A percentile compares a stretch with the other conserved stretches of the same genome.
phyloP scores from a whole-genome alignment of 257 asterid species.

The Cynanchum wilfordii region DNA sequence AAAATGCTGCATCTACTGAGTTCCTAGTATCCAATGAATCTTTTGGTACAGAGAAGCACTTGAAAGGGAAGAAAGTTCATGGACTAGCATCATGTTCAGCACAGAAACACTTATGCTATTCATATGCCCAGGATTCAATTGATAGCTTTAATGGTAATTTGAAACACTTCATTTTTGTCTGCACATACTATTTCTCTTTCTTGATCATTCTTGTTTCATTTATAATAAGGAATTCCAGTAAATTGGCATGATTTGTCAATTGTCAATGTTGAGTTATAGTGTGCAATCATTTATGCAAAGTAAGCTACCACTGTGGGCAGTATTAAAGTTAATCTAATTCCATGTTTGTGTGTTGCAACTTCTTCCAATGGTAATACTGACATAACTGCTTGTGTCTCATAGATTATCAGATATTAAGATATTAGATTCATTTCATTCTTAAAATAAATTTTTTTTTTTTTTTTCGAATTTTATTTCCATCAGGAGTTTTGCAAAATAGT shows the following conservation, averaged over 20 bases:
- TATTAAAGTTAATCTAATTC: neutral
- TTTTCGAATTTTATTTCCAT: neutral
- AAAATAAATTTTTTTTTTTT: neutral
- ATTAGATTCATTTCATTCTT: no score
- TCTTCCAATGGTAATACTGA: neutral
- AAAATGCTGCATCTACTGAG: conserved; percentile 21
- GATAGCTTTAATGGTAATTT: conserved; percentile 22
- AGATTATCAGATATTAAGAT: neutral
- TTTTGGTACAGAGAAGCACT: conserved; percentile 18
- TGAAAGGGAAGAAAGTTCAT: conserved; percentile 24
- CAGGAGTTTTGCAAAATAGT: neutral
- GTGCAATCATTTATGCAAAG: neutral
- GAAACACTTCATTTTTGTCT: neutral
- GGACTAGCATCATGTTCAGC: conserved; percentile 24
- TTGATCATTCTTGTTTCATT: neutral
- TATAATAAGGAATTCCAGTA: neutral
- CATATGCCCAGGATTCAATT: conserved; percentile 11
- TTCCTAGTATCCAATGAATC: conserved; percentile 18
- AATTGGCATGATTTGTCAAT: neutral
- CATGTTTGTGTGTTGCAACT: neutral
- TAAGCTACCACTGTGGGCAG: neutral
- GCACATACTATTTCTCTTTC: neutral
- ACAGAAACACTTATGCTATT: conserved; percentile 14
- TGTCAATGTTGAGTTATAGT: neutral
- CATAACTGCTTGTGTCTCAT: neutral